Conservation (phyloP, 345 rosid species). For the Clarkia xantiana region DNA sequence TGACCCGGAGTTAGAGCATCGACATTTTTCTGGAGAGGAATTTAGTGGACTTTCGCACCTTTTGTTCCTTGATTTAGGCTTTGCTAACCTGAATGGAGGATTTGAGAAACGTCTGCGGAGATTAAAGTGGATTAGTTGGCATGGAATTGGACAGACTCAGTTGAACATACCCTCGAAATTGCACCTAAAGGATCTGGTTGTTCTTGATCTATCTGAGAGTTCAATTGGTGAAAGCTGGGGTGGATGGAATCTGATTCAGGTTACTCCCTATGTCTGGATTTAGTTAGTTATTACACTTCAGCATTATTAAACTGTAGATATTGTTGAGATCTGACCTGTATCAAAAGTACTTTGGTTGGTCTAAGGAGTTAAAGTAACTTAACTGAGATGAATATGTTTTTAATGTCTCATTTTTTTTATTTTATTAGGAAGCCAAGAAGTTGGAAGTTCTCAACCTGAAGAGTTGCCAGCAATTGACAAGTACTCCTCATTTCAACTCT, state of each 20-base stretch:
- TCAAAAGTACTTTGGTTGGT: too few species aligned
- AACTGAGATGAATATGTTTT: too few species aligned
- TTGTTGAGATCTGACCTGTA: too few species aligned
- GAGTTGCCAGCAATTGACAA: neutral
- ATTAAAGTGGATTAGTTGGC: slow-evolving; percentile 6
- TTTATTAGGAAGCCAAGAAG: neutral
- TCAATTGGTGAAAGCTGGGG: neutral
- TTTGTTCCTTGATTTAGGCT: neutral
- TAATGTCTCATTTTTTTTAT: neutral
- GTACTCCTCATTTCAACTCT: neutral
- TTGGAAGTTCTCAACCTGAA: neutral
- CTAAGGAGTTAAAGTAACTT: too few species aligned
- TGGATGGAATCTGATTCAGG: neutral
- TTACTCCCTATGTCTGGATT: too few species aligned
- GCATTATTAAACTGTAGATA: neutral
- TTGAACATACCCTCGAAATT: neutral
- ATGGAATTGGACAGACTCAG: neutral
- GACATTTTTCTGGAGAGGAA: neutral
- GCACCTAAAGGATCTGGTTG: neutral
- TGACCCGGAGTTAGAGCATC: neutral
- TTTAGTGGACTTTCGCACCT: neutral
- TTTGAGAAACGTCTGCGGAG: neutral
- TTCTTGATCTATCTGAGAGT: slow-evolving; percentile 1
- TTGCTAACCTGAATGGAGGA: neutral
- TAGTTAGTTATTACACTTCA: too few species aligned